Evolutionary conservation across 805 yeast genomes (phyloP).

Genomic region (Cyberlindnera veronae): DNA sequence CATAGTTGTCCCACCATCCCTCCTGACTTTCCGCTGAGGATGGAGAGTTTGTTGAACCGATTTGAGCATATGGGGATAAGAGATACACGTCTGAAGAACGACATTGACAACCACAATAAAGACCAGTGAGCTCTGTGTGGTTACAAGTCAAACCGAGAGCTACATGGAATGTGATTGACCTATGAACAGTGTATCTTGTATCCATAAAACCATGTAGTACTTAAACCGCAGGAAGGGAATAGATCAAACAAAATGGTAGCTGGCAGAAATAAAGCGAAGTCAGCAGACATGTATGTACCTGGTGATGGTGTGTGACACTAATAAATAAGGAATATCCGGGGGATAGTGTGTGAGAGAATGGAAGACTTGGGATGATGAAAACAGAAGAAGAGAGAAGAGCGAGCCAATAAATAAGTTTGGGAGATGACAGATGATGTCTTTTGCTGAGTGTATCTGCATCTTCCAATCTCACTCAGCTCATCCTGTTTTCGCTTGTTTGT

Average conservation of each 20-base stretch:
- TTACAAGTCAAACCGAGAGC: background rate
- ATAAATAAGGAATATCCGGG: slow-evolving; percentile 1
- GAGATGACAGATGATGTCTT: too few species aligned
- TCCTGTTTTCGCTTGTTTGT: too few species aligned
- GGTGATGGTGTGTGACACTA: background rate
- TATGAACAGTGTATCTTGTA: slow-evolving; percentile 3
- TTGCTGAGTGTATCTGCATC: too few species aligned
- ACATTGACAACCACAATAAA: background rate
- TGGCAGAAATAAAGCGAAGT: background rate
- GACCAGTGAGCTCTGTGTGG: background rate
- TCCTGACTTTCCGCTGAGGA: background rate
- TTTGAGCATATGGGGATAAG: background rate
- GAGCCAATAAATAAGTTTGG: background rate
- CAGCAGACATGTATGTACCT: too few species aligned
- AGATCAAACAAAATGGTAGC: background rate
- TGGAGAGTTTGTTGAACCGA: background rate
- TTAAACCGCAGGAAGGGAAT: background rate
- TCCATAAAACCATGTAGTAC: background rate
- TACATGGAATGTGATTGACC: background rate
- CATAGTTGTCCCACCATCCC: background rate
- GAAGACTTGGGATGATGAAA: background rate
- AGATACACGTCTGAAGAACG: background rate
- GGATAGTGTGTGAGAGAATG: background rate
- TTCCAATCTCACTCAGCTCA: too few species aligned
- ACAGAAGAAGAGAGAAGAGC: background rate